Base-by-base conservation (phyloP, 139 green algal genomes). In the Haematococcus sp. region DNA sequence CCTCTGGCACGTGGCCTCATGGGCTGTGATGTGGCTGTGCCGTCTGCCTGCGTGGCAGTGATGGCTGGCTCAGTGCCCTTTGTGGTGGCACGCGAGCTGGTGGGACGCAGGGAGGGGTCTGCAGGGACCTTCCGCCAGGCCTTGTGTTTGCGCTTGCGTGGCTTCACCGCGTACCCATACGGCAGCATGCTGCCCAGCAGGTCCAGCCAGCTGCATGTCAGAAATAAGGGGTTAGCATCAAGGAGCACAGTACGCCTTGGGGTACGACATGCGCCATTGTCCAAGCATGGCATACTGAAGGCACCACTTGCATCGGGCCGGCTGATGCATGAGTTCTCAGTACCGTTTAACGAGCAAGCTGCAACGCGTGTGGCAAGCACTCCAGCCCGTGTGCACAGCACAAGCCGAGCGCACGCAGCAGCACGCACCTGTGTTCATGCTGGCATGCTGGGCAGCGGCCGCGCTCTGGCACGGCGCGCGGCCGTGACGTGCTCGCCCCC, bases 191-290 rank as follows among this genome's bases (percentile, higher is more conserved):
- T 22, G 4, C n/a, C 23, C 58, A 65, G 58, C 58, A 65, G 25
- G 3, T 23, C 66, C 65, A 79, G 72, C 74, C 74, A 79, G n/a
- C 58, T 65, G 58, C 58, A 65, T 9, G 25, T n/a, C n/a, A n/a
- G n/a, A n/a, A n/a, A n/a, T n/a, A n/a, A n/a, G n/a, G n/a, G n/a
- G n/a, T n/a, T n/a, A n/a, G n/a, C n/a, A n/a, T n/a, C n/a, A n/a
- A n/a, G n/a, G n/a, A n/a, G 54, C 16, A n/a, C 13, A 61, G 16
- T 61, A n/a, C 11, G 28, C 22, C 28, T 9, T 28, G 28, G 4
- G 22, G 4, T 20, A 61, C 22, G 11, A 23, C 16, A 9, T 61
- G 9, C 28, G 54, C 54, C 16, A 20, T 23, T 61, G 4, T 9
- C 16, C 54, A 61, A 61, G 4, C 11, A 23, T 61, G 54, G 22